phyloP scores from a whole-genome alignment of 202 grass and related monocot genomes.

The Bolboschoenoplectus hybrid region DNA sequence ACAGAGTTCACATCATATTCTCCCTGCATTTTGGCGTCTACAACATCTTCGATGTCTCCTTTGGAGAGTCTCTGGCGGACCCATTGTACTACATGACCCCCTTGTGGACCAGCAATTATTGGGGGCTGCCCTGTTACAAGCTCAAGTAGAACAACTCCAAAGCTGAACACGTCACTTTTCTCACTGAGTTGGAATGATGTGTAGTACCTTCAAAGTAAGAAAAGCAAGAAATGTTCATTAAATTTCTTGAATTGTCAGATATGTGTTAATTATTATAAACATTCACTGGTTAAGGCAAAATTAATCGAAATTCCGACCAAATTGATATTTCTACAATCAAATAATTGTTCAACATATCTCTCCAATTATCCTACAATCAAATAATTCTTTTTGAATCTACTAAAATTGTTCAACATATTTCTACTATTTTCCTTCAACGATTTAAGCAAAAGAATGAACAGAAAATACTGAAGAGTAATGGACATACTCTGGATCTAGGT shows the following conservation, averaged over 20 bases:
- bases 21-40: slow-evolving; percentile 48
- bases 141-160: slow-evolving; percentile 49
- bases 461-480: neutral
- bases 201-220: slow-evolving; percentile 49
- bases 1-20: slow-evolving; percentile 55
- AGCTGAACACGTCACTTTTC: slow-evolving; percentile 51
- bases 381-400: neutral
- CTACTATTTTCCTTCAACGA: neutral
- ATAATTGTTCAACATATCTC: too few species aligned
- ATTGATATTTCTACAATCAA: neutral
- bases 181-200: slow-evolving; percentile 47
- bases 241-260: neutral
- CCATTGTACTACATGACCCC: slow-evolving; percentile 51
- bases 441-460: neutral
- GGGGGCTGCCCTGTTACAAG: slow-evolving; percentile 50
- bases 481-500: slow-evolving; percentile 64
- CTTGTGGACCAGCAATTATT: slow-evolving; percentile 30
- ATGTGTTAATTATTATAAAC: neutral
- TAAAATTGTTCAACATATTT: neutral
- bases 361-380: neutral
- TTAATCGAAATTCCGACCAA: neutral
- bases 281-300: neutral
- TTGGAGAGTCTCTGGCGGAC: slow-evolving; percentile 48
- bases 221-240: neutral
- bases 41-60: slow-evolving; percentile 52